Evolutionary conservation across 2,329 filamentous ascomycete species (phyloP).

Genomic region (Hymenoscyphus albidus): DNA sequence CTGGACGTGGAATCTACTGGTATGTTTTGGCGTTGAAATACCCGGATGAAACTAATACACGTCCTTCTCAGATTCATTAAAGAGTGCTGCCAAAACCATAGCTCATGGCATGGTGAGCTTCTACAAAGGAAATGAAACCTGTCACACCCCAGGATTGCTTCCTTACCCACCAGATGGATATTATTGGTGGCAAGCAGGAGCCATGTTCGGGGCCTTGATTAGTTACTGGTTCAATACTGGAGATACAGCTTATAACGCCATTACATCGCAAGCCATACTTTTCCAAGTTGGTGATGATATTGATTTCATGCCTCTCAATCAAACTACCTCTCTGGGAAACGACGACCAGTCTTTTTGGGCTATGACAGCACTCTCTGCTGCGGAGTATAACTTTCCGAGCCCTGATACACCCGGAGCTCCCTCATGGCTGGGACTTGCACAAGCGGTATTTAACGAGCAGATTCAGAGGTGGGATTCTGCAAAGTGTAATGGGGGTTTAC

Average conservation of each 20-base stretch:
- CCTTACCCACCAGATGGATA: conserved; percentile 36
- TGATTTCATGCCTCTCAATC: conserved; percentile 73
- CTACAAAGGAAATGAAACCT: conserved; percentile 47
- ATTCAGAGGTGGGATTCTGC: conserved; percentile 65
- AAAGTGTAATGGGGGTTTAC: conserved; percentile 66
- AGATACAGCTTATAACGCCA: conserved; percentile 65
- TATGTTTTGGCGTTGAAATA: background rate
- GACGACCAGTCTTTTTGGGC: conserved; percentile 75
- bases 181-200: conserved; percentile 53
- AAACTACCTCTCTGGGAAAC: conserved; percentile 64
- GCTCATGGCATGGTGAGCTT: conserved; percentile 46
- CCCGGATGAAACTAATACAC: background rate
- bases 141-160: conserved; percentile 46
- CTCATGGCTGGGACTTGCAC: conserved; percentile 65
- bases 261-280: conserved; percentile 63
- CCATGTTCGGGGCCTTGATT: conserved; percentile 65
- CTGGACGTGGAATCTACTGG: conserved; percentile 15
- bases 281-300: conserved; percentile 68
- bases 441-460: conserved; percentile 78
- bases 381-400: conserved; percentile 60
- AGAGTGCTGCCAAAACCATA: conserved; percentile 26
- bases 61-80: conserved; percentile 27
- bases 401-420: conserved; percentile 49
- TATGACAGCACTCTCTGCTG: conserved; percentile 63
- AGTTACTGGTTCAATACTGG: conserved; percentile 82